Evolutionary conservation across 371 early-diverging fungal genomes (phyloP).

Genomic region (Mucor lusitanicus): DNA sequence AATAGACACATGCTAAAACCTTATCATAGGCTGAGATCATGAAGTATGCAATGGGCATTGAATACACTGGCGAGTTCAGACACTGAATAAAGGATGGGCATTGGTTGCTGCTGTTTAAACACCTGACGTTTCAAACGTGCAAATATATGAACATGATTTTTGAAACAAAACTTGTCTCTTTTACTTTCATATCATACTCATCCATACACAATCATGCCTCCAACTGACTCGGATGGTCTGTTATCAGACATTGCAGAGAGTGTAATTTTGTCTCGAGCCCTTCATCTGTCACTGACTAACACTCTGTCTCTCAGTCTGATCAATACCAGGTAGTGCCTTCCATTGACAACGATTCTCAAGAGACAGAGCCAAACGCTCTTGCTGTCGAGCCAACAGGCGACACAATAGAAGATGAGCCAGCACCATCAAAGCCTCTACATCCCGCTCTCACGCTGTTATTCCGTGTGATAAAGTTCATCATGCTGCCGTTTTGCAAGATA

Average conservation of each 20-base stretch:
- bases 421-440: neutral
- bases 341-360: conserved; percentile 4
- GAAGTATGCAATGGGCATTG: conserved; percentile 67
- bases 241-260: conserved; percentile 8
- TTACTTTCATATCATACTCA: neutral
- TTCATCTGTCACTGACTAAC: neutral
- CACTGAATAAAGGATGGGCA: neutral
- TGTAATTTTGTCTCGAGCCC: neutral
- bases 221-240: conserved; percentile 14
- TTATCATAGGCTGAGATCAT: conserved; percentile 54
- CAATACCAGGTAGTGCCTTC: conserved; percentile 20
- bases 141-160: neutral
- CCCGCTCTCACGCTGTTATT: conserved; percentile 3
- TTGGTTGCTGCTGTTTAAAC: conserved; percentile 1
- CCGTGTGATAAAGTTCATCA: conserved; percentile 1
- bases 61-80: conserved; percentile 30
- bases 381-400: neutral
- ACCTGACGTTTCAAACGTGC: neutral
- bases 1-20: neutral
- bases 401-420: neutral
- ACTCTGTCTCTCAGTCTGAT: conserved; percentile 5
- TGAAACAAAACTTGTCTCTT: neutral
- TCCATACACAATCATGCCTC: neutral
- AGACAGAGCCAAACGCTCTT: neutral
- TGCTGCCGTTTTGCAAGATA: conserved; percentile 13